Base-by-base conservation (phyloP, 2,329 filamentous ascomycete species). In the Penicillium verrucosum region DNA sequence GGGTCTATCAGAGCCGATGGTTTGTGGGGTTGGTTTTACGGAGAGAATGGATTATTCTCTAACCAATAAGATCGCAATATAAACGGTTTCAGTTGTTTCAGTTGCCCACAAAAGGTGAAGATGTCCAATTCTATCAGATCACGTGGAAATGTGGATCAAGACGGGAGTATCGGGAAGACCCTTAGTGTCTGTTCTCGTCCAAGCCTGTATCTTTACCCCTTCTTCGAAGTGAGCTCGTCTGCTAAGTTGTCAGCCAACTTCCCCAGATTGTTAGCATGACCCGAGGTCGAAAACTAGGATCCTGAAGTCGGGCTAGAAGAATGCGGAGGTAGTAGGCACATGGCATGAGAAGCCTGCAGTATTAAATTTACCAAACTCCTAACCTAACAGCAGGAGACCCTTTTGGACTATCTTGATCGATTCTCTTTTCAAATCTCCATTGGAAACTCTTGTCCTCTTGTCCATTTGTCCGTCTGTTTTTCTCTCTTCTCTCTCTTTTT, bases 231-330 rank as follows among this genome's bases (percentile, higher is more conserved):
- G 6, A n/a, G 47, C 18, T 44, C 23, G 30, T 7, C 37, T 29
- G 36, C 18, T 14, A 37, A 29, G 29, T 37, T 30, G 29, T 11
- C 36, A 25, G 25, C 37, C 48, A 43, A 51, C 37, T 53, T 57
- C 54, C 54, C 54, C 54, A 45, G 49, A 44, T 47, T 45, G 27
- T 46, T 36, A 40, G 21, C 16, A 57, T 53, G 42, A 42, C 34
- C 43, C 21, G 37, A 14, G 23, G 5, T 23, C 8, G 40, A 37
- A 18, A 37, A 16, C 41, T 12, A 6, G 10, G 30, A 21, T 18
- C 44, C 41, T 23, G 37, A 53, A 37, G 23, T 43, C n/a, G 54
- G 41, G 44, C 11, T 6, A 40, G 34, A 29, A 41, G 12, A 43
- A 53, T 57, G 49, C 30, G 49, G 49, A 47, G 49, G 44, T 27